phyloP scores from a whole-genome alignment of 345 rosid species.

The Firmiana major region DNA sequence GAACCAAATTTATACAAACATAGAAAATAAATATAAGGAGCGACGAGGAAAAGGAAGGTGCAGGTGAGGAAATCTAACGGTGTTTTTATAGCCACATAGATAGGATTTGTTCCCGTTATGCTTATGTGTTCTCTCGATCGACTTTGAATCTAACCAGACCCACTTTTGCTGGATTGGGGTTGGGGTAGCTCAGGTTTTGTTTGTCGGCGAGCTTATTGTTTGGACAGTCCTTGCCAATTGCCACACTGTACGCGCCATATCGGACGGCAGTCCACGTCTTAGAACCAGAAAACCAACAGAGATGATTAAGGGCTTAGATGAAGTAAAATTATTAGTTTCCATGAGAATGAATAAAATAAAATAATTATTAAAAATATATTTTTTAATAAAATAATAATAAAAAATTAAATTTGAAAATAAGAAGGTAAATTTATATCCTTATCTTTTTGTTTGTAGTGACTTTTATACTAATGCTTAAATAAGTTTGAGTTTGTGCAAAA shows the following conservation, averaged over 20 bases:
- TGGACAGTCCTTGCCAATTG: too few species aligned
- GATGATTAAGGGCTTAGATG: too few species aligned
- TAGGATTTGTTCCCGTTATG: conserved; percentile 3
- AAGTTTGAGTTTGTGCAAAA: too few species aligned
- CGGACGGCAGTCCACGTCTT: neutral
- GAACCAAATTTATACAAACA: neutral
- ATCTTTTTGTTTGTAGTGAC: too few species aligned
- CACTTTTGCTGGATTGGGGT: neutral
- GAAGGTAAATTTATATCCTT: too few species aligned
- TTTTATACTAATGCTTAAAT: too few species aligned
- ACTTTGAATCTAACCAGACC: neutral
- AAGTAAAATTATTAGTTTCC: too few species aligned
- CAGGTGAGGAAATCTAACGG: conserved; percentile 7
- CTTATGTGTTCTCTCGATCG: neutral
- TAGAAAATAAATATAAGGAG: neutral
- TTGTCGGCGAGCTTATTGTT: neutral
- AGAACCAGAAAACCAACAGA: too few species aligned
- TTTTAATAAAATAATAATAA: too few species aligned
- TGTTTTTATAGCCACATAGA: conserved; percentile 24
- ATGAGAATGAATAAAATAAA: too few species aligned
- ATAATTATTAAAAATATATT: too few species aligned
- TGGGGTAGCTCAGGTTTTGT: neutral
- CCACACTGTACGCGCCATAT: neutral
- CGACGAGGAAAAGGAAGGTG: neutral
- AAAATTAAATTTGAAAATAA: too few species aligned